phyloP scores from a whole-genome alignment of 2,329 filamentous ascomycete species.

The Scortechinia acanthostroma region DNA sequence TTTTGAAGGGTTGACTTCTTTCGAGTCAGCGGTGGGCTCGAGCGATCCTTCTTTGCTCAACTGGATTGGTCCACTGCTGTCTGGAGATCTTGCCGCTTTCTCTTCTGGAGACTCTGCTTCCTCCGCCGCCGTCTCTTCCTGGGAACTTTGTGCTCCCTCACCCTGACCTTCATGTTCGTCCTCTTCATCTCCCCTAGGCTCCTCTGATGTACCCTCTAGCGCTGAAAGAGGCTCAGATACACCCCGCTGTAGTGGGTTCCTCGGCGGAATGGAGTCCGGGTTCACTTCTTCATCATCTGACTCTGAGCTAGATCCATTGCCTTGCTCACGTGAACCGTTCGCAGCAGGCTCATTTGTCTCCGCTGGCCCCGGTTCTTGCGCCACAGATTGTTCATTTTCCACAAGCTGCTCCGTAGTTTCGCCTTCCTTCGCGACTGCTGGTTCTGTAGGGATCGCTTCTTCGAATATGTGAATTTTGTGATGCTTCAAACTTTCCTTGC shows the following conservation, averaged over 20 bases:
- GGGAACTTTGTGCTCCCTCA: background rate
- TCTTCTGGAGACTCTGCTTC: background rate
- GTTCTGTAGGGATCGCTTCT: conserved; percentile 5
- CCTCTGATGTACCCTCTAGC: too few species aligned
- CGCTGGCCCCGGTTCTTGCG: background rate
- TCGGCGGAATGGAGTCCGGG: background rate
- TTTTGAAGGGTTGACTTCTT: too few species aligned
- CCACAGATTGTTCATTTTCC: background rate
- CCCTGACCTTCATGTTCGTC: background rate
- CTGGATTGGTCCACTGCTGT: too few species aligned
- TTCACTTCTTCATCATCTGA: background rate
- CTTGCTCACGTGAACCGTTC: background rate
- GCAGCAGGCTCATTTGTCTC: background rate
- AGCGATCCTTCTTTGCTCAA: background rate
- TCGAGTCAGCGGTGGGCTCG: background rate
- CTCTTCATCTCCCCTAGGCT: background rate
- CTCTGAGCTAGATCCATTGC: too few species aligned
- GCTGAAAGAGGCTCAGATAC: background rate
- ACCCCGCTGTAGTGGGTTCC: background rate
- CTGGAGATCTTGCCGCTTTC: background rate
- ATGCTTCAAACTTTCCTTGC: conserved; percentile 75
- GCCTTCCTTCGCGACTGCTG: background rate
- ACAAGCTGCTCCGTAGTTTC: background rate
- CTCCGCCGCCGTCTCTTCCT: background rate
- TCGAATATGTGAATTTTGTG: conserved; percentile 69